These are phyloP conservation scores for Xylariomycetidae sp. DNA, from an alignment of 2,329 filamentous ascomycete genomes.

Conservation along the genomic window DNA sequence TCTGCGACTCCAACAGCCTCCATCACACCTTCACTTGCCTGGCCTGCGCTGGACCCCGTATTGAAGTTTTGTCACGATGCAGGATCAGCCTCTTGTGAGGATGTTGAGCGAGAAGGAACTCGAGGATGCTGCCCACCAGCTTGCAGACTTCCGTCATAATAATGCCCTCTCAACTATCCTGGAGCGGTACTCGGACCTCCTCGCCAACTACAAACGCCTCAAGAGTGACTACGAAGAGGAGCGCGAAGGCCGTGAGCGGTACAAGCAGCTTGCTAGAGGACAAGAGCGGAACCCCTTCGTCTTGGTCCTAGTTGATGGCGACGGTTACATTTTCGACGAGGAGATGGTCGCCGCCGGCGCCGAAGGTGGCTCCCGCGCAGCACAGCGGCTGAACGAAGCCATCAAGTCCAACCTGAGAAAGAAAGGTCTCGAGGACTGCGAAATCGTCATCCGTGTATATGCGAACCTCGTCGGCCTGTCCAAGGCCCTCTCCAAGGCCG, in stretches of 20 bases:
- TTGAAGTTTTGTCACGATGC: too few relatives aligned
- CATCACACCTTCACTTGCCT: too few relatives aligned
- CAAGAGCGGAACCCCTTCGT: slow-evolving; percentile 52
- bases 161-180: slow-evolving; percentile 25
- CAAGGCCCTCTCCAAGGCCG: slow-evolving; percentile 40
- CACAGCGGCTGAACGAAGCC: slow-evolving; percentile 44
- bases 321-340: slow-evolving; percentile 53
- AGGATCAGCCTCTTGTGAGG: slow-evolving; percentile 3
- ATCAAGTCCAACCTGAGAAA: slow-evolving; percentile 41
- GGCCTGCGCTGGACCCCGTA: too few relatives aligned
- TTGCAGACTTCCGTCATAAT: slow-evolving; percentile 25
- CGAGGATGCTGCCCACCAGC: slow-evolving; percentile 20
- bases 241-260: slow-evolving; percentile 45
- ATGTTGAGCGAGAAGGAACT: slow-evolving; percentile 25
- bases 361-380: slow-evolving; percentile 51
- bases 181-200: slow-evolving; percentile 31
- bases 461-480: slow-evolving; percentile 49
- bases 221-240: slow-evolving; percentile 54
- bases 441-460: slow-evolving; percentile 50
- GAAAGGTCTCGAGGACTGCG: slow-evolving; percentile 42
- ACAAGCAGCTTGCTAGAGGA: slow-evolving; percentile 45
- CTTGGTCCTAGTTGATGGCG: slow-evolving; percentile 55
- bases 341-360: slow-evolving; percentile 38
- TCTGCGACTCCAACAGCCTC: too few relatives aligned
- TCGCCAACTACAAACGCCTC: slow-evolving; percentile 48